phyloP scores from a whole-genome alignment of 768 basidiomycete genomes.

The Russula abietina region DNA sequence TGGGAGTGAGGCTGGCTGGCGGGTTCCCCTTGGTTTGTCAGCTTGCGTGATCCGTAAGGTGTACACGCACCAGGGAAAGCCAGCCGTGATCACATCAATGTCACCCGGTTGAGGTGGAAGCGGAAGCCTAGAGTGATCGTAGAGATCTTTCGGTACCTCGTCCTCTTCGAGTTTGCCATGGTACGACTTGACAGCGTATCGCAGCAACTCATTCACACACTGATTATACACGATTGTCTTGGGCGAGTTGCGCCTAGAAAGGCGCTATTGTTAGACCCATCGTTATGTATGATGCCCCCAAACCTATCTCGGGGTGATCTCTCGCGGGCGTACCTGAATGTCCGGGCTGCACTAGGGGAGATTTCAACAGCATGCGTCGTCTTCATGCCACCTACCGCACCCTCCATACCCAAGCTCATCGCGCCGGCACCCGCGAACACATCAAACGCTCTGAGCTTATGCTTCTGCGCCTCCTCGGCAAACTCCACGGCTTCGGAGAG shows the following conservation, averaged over 20 bases:
- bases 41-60: neutral
- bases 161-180: constrained; percentile 29
- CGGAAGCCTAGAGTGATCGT: constrained; percentile 37
- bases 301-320: neutral
- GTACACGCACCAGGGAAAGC: constrained; percentile 64
- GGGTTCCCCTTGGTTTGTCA: neutral
- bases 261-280: constrained; percentile 2
- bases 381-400: constrained; percentile 45
- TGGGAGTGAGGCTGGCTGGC: constrained; percentile 66
- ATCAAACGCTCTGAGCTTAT: constrained; percentile 35
- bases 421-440: constrained; percentile 49
- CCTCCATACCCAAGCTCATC: constrained; percentile 53
- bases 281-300: neutral
- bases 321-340: constrained; percentile 44
- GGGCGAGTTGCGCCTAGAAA: constrained; percentile 46
- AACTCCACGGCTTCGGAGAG: constrained; percentile 28
- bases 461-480: constrained; percentile 26
- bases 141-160: constrained; percentile 38
- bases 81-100: constrained; percentile 58
- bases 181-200: constrained; percentile 50
- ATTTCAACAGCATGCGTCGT: constrained; percentile 67
- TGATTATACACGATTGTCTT: constrained; percentile 57
- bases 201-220: constrained; percentile 59
- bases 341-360: constrained; percentile 65
- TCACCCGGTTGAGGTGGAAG: constrained; percentile 45